Conservation (phyloP, 164 flowering plant genomes). For the Litsea cubeba region DNA sequence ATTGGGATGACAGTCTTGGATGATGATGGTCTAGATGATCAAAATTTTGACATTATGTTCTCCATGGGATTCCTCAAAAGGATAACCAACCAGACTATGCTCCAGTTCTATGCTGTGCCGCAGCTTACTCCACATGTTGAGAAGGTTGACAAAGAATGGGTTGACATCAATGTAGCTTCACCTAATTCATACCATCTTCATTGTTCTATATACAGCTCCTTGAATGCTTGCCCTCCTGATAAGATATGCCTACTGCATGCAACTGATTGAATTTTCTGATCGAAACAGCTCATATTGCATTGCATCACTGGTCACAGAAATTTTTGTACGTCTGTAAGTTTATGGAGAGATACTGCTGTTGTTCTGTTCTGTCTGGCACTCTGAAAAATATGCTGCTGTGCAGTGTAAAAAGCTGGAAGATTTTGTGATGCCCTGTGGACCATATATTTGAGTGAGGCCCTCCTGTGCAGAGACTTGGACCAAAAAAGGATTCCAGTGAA, state of each 20-base stretch:
- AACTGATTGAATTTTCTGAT: slow-evolving; percentile 21
- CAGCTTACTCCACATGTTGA: slow-evolving; percentile 39
- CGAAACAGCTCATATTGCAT: neutral
- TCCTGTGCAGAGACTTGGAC: neutral
- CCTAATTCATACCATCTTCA: slow-evolving; percentile 70
- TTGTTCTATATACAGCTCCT: slow-evolving; percentile 51
- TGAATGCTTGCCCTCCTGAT: slow-evolving; percentile 38
- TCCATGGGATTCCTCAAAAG: slow-evolving; percentile 48
- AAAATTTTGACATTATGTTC: slow-evolving; percentile 46
- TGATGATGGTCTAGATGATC: slow-evolving; percentile 23
- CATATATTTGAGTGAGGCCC: neutral
- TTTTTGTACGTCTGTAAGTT: neutral
- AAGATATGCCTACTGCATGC: slow-evolving; percentile 56
- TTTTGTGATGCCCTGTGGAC: neutral
- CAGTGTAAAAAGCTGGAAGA: neutral
- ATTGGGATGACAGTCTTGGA: slow-evolving; percentile 45
- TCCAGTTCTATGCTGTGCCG: slow-evolving; percentile 37
- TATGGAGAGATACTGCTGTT: neutral
- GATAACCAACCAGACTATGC: slow-evolving; percentile 39
- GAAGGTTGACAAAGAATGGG: slow-evolving; percentile 68
- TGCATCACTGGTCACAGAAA: neutral
- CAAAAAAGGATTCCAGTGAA: too few species aligned
- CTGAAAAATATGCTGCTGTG: neutral
- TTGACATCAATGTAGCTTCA: slow-evolving; percentile 44
- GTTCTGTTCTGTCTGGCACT: neutral